These are phyloP conservation scores for Coemansia sp. DNA, from an alignment of 192 early-diverging fungal genomes.

Conservation along the genomic window DNA sequence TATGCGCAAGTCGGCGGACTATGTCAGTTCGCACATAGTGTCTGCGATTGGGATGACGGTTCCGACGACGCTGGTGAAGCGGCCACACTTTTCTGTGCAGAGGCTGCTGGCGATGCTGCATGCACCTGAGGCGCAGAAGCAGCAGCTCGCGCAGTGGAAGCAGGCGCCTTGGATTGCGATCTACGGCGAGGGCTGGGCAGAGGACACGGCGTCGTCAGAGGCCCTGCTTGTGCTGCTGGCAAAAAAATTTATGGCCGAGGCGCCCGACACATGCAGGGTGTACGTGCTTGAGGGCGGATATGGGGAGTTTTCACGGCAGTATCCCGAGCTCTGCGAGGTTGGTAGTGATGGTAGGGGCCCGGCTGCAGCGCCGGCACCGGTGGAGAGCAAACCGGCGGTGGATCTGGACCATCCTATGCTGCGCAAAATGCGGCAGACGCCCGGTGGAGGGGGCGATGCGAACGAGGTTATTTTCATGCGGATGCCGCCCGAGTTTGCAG, in stretches of 20 bases:
- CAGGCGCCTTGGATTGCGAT: constrained; percentile 60
- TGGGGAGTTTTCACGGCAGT: constrained; percentile 20
- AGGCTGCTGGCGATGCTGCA: constrained; percentile 58
- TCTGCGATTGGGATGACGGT: constrained; percentile 65
- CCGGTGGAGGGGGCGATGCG: constrained; percentile 38
- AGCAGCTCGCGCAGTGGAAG: constrained; percentile 55
- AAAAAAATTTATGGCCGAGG: constrained; percentile 61
- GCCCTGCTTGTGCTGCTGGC: constrained; percentile 55
- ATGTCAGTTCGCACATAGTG: constrained; percentile 53
- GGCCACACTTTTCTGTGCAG: constrained; percentile 62
- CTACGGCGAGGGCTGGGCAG: constrained; percentile 60
- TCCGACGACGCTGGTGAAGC: constrained; percentile 70
- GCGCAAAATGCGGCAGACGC: constrained; percentile 45
- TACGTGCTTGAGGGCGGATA: constrained; percentile 41
- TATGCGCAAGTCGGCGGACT: constrained; percentile 63
- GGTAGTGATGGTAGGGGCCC: background rate
- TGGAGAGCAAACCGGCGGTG: constrained; percentile 14
- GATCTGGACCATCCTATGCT: constrained; percentile 42
- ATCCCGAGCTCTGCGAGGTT: constrained; percentile 19
- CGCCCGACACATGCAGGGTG: constrained; percentile 18
- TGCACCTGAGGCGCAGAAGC: constrained; percentile 53
- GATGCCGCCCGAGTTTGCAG: constrained; percentile 30
- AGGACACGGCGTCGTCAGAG: constrained; percentile 51
- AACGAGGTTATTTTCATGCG: constrained; percentile 31
- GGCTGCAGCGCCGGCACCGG: no score